Evolutionary conservation across 1,284 basidiomycete species (phyloP), one percentile per base, ranked within the genome.

Genomic region (Rhodofomes roseus): DNA sequence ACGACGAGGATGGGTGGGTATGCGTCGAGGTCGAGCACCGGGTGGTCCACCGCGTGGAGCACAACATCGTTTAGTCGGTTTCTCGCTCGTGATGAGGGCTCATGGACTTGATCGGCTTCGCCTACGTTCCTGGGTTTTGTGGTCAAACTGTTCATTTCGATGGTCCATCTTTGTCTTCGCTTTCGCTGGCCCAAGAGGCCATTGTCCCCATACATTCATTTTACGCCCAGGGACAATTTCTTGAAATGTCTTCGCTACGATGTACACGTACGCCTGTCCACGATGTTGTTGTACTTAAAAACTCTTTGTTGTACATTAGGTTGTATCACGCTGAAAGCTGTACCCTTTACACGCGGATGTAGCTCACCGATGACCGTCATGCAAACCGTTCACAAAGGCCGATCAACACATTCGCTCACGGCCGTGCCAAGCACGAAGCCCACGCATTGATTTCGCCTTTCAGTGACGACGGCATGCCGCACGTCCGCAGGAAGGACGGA

Each of bases 11-110:
- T 62, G 70, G 70, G 22, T 79, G 79, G 77, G 75, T 79, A 40
- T 75, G 70, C 58, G 72, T 79, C 56, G 79, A 80, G 41, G 68
- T 80, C 55, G 72, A 71, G 46, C 76, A 77, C 18, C 62, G 68
- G 57, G 71, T 80, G 46, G 67, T 66, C 54, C 72, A 77, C 59
- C 71, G 65, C 23, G 66, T 70, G 48, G 56, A 27, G 22, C 46
- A 51, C 23, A 44, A 46, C 8, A 43, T 61, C 29, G 39, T 58
- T 27, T 55, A 50, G 22, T 22, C 16, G 8, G 7, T 31, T n/a
- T n/a, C n/a, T n/a, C n/a, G n/a, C n/a, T n/a, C n/a, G n/a, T n/a
- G n/a, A n/a, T n/a, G n/a, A n/a, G n/a, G n/a, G n/a, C 22, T 51
- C 20, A 22, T 41, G 22, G 31, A n/a, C 16, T 14, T 18, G 52